phyloP scores from a whole-genome alignment of 345 rosid genomes.

The Luvunga scandens region DNA sequence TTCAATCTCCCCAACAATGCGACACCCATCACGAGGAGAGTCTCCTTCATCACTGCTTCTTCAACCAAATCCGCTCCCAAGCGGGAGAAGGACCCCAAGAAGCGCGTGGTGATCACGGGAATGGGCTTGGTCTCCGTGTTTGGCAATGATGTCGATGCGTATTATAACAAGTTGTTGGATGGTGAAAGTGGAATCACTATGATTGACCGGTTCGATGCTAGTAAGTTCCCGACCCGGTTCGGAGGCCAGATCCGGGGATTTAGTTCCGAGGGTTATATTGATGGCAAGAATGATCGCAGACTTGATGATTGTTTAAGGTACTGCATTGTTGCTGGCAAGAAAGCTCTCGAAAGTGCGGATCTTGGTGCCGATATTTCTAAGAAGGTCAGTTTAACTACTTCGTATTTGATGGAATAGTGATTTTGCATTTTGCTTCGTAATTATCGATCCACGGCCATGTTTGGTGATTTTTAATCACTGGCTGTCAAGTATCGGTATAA shows the following conservation, averaged over 20 bases:
- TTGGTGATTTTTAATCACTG: background rate
- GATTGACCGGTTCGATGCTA: constrained; percentile 94
- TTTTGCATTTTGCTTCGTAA: background rate
- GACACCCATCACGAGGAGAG: constrained; percentile 27
- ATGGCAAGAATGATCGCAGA: constrained; percentile 92
- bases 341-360: constrained; percentile 85
- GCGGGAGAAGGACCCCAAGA: constrained; percentile 94
- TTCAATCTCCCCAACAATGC: constrained; percentile 23
- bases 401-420: background rate
- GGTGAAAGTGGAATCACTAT: constrained; percentile 90
- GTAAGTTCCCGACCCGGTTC: constrained; percentile 93
- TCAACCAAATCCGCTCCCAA: constrained; percentile 65
- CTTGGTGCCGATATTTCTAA: constrained; percentile 73
- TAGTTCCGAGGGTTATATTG: constrained; percentile 72
- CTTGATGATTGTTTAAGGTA: constrained; percentile 97
- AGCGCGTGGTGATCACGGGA: constrained; percentile 93
- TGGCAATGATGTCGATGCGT: constrained; percentile 83
- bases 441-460: background rate
- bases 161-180: constrained; percentile 75
- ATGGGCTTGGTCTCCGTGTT: constrained; percentile 96
- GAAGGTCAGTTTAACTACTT: constrained; percentile 40
- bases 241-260: constrained; percentile 99
- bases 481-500: too few relatives aligned
- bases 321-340: constrained; percentile 96
- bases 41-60: constrained; percentile 50